phyloP scores from a whole-genome alignment of 345 rosid species.

The Ceriops tagal region DNA sequence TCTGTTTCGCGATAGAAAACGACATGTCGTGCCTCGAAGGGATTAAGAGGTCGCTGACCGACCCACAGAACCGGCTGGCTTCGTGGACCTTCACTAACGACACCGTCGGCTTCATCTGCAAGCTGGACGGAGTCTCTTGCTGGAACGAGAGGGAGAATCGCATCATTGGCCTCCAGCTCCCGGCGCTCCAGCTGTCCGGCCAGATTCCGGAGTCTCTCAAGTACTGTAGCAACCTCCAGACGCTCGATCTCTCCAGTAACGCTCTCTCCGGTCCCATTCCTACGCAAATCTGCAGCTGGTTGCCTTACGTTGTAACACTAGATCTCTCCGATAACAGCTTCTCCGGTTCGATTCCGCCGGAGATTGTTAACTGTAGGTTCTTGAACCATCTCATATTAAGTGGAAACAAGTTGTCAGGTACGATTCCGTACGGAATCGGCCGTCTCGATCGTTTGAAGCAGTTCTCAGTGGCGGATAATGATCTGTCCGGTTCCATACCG shows the following conservation, averaged over 20 bases:
- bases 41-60: slow-evolving; percentile 36
- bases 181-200: slow-evolving; percentile 59
- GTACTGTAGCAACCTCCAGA: slow-evolving; percentile 59
- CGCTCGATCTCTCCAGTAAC: slow-evolving; percentile 69
- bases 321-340: slow-evolving; percentile 62
- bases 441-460: slow-evolving; percentile 59
- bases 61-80: slow-evolving; percentile 47
- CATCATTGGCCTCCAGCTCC: slow-evolving; percentile 48
- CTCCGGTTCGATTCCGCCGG: slow-evolving; percentile 64
- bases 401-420: slow-evolving; percentile 44
- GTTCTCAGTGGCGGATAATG: slow-evolving; percentile 67
- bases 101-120: slow-evolving; percentile 54
- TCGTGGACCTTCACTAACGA: slow-evolving; percentile 62
- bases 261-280: slow-evolving; percentile 65
- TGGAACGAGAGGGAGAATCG: slow-evolving; percentile 85
- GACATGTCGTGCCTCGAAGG: slow-evolving; percentile 72
- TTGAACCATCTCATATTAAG: slow-evolving; percentile 57
- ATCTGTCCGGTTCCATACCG: slow-evolving; percentile 62
- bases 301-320: slow-evolving; percentile 66
- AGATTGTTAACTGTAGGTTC: slow-evolving; percentile 55
- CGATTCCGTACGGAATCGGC: slow-evolving; percentile 46
- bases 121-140: slow-evolving; percentile 70
- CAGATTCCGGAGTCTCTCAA: slow-evolving; percentile 53
- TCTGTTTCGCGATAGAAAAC: slow-evolving; percentile 44
- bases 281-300: slow-evolving; percentile 56